Conservation (phyloP, 768 basidiomycete species). For the Russula emetica region DNA sequence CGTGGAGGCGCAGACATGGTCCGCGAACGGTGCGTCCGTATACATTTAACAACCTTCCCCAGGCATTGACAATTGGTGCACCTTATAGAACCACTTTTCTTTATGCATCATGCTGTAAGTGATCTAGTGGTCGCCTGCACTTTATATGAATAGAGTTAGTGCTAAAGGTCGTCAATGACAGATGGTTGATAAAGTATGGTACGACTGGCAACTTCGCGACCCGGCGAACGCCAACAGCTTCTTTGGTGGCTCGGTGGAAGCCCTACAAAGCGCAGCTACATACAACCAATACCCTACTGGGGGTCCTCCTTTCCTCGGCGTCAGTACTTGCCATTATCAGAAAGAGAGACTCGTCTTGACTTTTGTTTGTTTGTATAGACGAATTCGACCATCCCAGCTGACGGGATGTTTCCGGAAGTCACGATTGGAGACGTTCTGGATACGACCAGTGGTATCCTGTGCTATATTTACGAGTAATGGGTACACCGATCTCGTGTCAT, state of each 20-base stretch:
- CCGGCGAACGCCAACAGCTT: conserved; percentile 31
- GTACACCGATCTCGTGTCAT: background rate
- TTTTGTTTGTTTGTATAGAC: conserved; percentile 26
- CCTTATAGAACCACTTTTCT: conserved; percentile 37
- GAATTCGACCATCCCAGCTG: conserved; percentile 32
- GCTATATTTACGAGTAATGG: conserved; percentile 36
- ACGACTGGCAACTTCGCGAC: conserved; percentile 35
- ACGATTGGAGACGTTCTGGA: conserved; percentile 33
- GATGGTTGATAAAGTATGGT: conserved; percentile 41
- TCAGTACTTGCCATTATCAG: conserved; percentile 13
- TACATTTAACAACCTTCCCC: background rate
- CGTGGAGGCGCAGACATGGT: conserved; percentile 31
- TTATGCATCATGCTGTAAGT: conserved; percentile 36
- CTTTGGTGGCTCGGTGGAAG: conserved; percentile 35
- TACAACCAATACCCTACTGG: conserved; percentile 32
- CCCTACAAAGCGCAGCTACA: conserved; percentile 27
- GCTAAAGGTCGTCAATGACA: conserved; percentile 5
- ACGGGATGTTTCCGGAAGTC: conserved; percentile 32
- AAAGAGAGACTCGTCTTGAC: background rate
- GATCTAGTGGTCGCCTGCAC: background rate
- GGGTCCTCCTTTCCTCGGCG: conserved; percentile 30
- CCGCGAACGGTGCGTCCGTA: conserved; percentile 33
- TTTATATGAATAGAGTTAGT: background rate
- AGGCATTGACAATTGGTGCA: background rate
- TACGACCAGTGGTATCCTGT: conserved; percentile 35